Percentiles rank a stretch among this genome's conserved stretches.
Conservation (phyloP, 2,329 filamentous ascomycete species). For the Chrysoporthe austroafricana region DNA sequence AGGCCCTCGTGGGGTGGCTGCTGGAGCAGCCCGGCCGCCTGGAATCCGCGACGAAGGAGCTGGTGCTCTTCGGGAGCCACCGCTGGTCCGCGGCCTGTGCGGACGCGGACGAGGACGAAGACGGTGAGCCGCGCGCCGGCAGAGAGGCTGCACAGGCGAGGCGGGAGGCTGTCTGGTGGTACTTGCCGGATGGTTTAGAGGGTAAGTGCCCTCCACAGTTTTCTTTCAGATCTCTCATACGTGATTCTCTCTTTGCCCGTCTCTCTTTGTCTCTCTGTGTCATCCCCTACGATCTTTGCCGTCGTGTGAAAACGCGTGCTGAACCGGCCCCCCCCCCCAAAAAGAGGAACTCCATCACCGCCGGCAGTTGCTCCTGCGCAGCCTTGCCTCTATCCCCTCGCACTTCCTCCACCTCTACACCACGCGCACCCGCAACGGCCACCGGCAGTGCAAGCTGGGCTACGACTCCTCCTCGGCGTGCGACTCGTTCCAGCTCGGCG, state of each 20-base stretch:
- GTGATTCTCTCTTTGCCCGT: neutral
- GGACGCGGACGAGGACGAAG: conserved; percentile 38
- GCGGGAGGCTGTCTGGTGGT: conserved; percentile 66
- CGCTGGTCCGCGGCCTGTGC: conserved; percentile 55
- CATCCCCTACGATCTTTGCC: conserved; percentile 16
- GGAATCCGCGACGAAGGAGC: conserved; percentile 63
- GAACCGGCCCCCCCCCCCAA: neutral
- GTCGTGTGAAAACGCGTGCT: conserved; percentile 53
- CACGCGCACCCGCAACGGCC: conserved; percentile 51
- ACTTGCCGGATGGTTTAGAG: conserved; percentile 71
- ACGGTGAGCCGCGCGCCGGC: conserved; percentile 33
- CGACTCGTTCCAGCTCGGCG: conserved; percentile 78
- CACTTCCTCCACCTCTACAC: conserved; percentile 72
- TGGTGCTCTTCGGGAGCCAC: conserved; percentile 68
- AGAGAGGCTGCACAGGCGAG: conserved; percentile 4
- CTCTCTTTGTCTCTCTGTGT: conserved; percentile 1
- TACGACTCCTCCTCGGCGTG: conserved; percentile 75
- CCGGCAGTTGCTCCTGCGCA: conserved; percentile 68
- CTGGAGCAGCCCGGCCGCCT: conserved; percentile 66
- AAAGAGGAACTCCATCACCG: conserved; percentile 56
- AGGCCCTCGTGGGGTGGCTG: conserved; percentile 68
- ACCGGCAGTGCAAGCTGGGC: conserved; percentile 69
- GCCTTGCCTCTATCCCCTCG: conserved; percentile 68
- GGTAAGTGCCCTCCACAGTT: conserved; percentile 44
- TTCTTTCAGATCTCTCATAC: neutral